Evolutionary conservation across 176 grass and related monocot genomes (phyloP), one percentile per base, ranked within the genome.

Genomic region (Ampelocalamus luodianensis): DNA sequence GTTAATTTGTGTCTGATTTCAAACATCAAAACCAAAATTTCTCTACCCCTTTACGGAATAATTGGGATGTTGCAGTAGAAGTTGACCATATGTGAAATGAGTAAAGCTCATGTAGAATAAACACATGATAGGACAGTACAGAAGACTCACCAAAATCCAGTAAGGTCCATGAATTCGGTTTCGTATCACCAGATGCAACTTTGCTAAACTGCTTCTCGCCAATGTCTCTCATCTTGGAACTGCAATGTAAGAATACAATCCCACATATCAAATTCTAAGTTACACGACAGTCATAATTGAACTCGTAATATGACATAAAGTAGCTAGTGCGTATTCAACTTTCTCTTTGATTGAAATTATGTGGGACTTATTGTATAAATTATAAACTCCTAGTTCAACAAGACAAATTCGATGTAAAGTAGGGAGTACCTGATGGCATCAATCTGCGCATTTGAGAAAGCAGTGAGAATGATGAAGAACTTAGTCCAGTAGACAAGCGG

Each of bases 401-500:
- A 63, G 20, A 68, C 4, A 58, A 87, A 79, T 34, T 59, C 0
- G 5, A 27, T 53, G 62, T 13, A 38, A 72, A 62, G 16, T 75
- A 53, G 71, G 18, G 39, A 18, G 22, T 80, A 98, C 96, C 93
- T 92, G 73, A 98, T 95, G 66, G 96, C 96, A 76, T 95, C 93
- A 50, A 95, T 95, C 89, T 98, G 96, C 36, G 96, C 93, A 45
- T 94, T 92, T 8, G 96, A 98, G 87, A 92, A 98, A 22, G 96
- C 96, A 62, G 96, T 98, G 69, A 90, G 87, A 45, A 98, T 98
- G 71, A 98, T 95, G 79, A 95, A 98, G 79, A 95, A 98, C 56
- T 88, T 92, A 65, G 96, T 98, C 96, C 93, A 98, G 74, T 98
- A 98, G 24, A 98, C 96, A 61, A 98, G 85, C 12, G 93, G 93